A percentile compares a stretch with the other conserved stretches of the same genome.
phyloP scores from a whole-genome alignment of 257 asterid genomes.

The Jacaranda copaia region DNA sequence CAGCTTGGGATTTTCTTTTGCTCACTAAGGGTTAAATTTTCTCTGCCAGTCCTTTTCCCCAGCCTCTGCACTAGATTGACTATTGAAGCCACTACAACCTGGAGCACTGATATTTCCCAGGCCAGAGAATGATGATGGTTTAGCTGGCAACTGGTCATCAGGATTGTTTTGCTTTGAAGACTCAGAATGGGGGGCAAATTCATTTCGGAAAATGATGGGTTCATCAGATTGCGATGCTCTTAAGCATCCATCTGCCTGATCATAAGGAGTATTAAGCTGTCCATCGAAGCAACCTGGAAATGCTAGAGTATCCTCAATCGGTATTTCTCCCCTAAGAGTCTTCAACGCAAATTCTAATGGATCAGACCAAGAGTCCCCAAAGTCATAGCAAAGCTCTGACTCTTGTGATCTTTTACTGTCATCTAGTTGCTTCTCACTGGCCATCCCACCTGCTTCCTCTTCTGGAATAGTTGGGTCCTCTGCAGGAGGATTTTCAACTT shows the following conservation, averaged over 20 bases:
- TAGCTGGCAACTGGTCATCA: slow-evolving; percentile 34
- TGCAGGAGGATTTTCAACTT: slow-evolving; percentile 15
- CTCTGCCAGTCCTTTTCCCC: slow-evolving; percentile 47
- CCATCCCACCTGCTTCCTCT: background rate
- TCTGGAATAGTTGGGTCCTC: slow-evolving; percentile 3
- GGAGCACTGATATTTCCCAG: slow-evolving; percentile 40
- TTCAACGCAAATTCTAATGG: slow-evolving; percentile 52
- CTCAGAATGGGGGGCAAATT: slow-evolving; percentile 32
- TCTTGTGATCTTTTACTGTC: slow-evolving; percentile 27
- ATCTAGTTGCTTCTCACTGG: slow-evolving; percentile 14
- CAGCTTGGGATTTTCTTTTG: background rate
- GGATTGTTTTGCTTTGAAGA: slow-evolving; percentile 33
- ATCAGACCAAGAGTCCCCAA: slow-evolving; percentile 53
- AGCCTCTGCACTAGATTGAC: slow-evolving; percentile 43
- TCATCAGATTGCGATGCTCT: slow-evolving; percentile 21
- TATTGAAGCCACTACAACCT: slow-evolving; percentile 36
- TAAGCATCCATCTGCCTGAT: background rate
- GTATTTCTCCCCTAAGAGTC: slow-evolving; percentile 52
- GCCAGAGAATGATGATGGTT: slow-evolving; percentile 33
- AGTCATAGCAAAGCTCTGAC: slow-evolving; percentile 38
- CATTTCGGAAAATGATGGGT: slow-evolving; percentile 43
- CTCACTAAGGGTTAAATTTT: slow-evolving; percentile 47
- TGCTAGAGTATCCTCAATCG: slow-evolving; percentile 36
- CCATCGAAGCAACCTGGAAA: slow-evolving; percentile 38
- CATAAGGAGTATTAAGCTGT: slow-evolving; percentile 6